These are phyloP conservation scores for Circinella umbellata DNA, from an alignment of 371 early-diverging fungal genomes.

Conservation along the genomic window DNA sequence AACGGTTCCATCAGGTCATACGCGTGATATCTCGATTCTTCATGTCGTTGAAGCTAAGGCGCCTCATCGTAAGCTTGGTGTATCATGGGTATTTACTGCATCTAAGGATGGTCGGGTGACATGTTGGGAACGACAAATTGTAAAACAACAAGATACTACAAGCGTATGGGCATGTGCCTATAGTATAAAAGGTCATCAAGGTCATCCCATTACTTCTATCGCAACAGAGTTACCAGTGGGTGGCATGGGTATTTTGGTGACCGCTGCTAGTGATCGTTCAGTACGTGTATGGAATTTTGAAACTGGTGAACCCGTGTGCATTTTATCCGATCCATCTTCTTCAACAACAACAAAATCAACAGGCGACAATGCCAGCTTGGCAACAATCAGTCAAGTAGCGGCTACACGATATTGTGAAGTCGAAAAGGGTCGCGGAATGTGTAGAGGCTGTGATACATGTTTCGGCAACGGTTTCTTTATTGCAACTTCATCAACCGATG, in stretches of 20 bases:
- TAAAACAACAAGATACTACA: slow-evolving; percentile 2
- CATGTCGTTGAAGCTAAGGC: slow-evolving; percentile 29
- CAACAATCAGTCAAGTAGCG: slow-evolving; percentile 30
- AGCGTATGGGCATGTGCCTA: slow-evolving; percentile 36
- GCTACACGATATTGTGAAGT: slow-evolving; percentile 36
- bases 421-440: slow-evolving; percentile 28
- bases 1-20: slow-evolving; percentile 30
- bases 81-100: slow-evolving; percentile 36
- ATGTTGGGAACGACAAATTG: slow-evolving; percentile 39
- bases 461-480: slow-evolving; percentile 43
- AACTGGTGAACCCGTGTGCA: slow-evolving; percentile 57
- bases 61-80: slow-evolving; percentile 26
- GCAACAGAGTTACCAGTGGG: slow-evolving; percentile 33
- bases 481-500: slow-evolving; percentile 37
- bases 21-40: slow-evolving; percentile 28
- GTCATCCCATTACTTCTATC: slow-evolving; percentile 30
- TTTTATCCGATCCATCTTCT: not conserved
- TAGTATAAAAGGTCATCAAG: slow-evolving; percentile 26
- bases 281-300: slow-evolving; percentile 82
- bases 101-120: slow-evolving; percentile 41
- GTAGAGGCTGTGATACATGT: slow-evolving; percentile 35
- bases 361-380: not conserved
- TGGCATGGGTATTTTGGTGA: slow-evolving; percentile 51
- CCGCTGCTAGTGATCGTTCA: slow-evolving; percentile 80
- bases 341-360: not conserved